Base-by-base conservation (phyloP, 306 rosid species). In the Castanea sativa region DNA sequence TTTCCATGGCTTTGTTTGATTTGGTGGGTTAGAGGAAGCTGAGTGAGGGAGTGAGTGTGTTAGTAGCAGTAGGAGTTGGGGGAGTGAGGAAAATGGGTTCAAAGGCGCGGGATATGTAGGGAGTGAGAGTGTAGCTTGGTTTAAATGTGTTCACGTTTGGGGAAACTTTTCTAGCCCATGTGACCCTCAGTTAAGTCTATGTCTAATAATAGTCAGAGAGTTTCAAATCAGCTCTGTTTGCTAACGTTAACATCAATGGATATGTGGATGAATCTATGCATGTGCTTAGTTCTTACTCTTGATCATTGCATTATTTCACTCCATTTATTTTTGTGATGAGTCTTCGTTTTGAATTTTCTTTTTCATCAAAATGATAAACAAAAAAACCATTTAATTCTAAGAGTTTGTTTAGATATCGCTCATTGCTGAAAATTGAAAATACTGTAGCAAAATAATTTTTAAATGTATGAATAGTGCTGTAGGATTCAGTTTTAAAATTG, bases 121-220 rank as follows among this genome's bases (percentile, higher is more conserved):
- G 70, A 76, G 82, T 69, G 79, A 70, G 89, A 83, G 84, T 69
- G 89, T 73, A 85, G 89, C 79, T 86, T 75, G 92, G 78, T 91
- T 78, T 94, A 86, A 94, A 94, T 94, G 97, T 77, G 80, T 65
- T 94, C 98, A 94, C 98, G 98, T 86, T 94, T 56, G 56, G 58
- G 63, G 58, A 59, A 80, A 75, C 61, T 82, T 55, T 73, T 80
- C 73, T 72, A 61, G 25, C 81, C 73, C 92, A 86, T 90, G 93
- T 90, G 98, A 91, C 97, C 92, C 92, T 89, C 89, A 83, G 65
- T 75, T 14, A 68, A 75, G 45, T 8, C 45, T 8, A 7, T 7
- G 45, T 41, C 8, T 41, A 8, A 41, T 41, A 41, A 41, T 35
- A 60, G n/a, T n/a, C 65, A 21, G 71, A 70, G 57, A 77, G 78